Conservation (phyloP, 352 stramenopile species). For the Phytophthora lateralis region DNA sequence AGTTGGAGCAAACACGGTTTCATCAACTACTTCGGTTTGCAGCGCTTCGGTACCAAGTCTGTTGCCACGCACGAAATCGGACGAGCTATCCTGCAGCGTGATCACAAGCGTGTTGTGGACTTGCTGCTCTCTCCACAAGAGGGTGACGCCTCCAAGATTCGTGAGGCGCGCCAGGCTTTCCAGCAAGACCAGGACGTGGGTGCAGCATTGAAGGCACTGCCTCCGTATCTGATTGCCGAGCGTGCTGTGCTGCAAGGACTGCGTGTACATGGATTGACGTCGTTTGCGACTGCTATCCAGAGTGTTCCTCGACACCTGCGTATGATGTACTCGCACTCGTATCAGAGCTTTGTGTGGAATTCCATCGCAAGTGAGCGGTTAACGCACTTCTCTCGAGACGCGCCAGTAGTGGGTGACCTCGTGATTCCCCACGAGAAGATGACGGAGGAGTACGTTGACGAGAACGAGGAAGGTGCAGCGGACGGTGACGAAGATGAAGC, state of each 20-base stretch:
- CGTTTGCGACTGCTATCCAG: constrained; percentile 69
- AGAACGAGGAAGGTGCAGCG: constrained; percentile 23
- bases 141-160: constrained; percentile 79
- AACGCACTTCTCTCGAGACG: constrained; percentile 61
- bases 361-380: constrained; percentile 90
- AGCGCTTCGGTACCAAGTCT: constrained; percentile 94
- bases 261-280: constrained; percentile 55
- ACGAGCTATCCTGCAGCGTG: constrained; percentile 91
- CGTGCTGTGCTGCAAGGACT: constrained; percentile 71
- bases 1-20: constrained; percentile 90
- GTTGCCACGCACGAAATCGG: constrained; percentile 92
- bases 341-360: constrained; percentile 98
- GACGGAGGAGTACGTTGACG: constrained; percentile 43
- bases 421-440: constrained; percentile 67
- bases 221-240: constrained; percentile 86
- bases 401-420: constrained; percentile 91
- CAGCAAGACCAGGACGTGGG: constrained; percentile 62
- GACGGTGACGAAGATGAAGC: constrained; percentile 31
- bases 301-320: constrained; percentile 83
- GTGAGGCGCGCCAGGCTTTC: constrained; percentile 68
- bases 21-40: constrained; percentile 98
- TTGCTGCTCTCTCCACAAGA: constrained; percentile 90
- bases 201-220: constrained; percentile 61
- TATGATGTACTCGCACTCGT: constrained; percentile 93
- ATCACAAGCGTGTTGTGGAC: constrained; percentile 91